These are phyloP conservation scores for Arctostaphylos glauca DNA, from an alignment of 148 eudicot genomes.

Conservation along the genomic window DNA sequence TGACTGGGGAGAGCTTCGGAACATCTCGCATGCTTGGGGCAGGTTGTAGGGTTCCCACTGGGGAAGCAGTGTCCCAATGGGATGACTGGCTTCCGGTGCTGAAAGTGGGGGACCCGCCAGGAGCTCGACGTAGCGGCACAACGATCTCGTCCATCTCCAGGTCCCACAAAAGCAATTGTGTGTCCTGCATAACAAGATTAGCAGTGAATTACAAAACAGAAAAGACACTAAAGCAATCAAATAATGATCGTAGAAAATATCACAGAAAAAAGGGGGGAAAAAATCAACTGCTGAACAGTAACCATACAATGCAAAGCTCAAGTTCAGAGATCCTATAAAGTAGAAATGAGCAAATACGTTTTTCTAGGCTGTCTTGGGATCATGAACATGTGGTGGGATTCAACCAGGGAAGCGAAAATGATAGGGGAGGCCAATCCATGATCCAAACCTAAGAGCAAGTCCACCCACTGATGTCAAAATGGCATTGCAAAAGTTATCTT, in stretches of 20 bases:
- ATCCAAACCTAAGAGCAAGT: not conserved
- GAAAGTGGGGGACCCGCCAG: constrained; percentile 41
- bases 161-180: constrained; percentile 44
- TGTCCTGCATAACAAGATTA: constrained; percentile 26
- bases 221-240: constrained; percentile 3
- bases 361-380: not conserved
- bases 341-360: not conserved
- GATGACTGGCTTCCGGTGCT: constrained; percentile 35
- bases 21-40: constrained; percentile 43
- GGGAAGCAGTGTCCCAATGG: constrained; percentile 35
- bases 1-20: constrained; percentile 40
- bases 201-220: not conserved
- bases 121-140: constrained; percentile 39
- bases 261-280: no score
- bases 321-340: not conserved
- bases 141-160: constrained; percentile 39
- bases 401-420: not conserved
- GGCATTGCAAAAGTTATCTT: no score
- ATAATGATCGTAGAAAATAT: not conserved
- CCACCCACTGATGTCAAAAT: no score
- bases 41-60: constrained; percentile 42
- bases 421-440: not conserved
- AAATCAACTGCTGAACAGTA: not conserved
- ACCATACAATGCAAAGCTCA: not conserved
- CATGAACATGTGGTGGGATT: not conserved